Base-by-base conservation (phyloP, 78 protist genomes). In the Dictyostelium brefeldianum region DNA sequence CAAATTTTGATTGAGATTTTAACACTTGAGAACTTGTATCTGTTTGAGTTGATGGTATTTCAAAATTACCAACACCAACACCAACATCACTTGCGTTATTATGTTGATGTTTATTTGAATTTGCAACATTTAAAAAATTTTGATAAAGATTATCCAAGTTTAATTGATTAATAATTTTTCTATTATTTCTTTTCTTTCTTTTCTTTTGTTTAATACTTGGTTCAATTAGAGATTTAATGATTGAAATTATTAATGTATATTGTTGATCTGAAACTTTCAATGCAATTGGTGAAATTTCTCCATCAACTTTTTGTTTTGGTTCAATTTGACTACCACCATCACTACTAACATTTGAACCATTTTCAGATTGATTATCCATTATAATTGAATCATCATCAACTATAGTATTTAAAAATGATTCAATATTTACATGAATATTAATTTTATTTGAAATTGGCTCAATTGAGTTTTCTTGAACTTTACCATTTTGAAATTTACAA, bases 231-330 rank as follows among this genome's bases (percentile, higher is more conserved):
- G 83, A 77, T 73, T 87, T 87, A 17, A 87, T 77, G 78, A 87
- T 87, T 22, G 93, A 47, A n/a, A 87, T 77, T 4, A 78, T n/a
- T 15, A 87, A 70, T 17, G 47, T 77, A 50, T 87, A 87, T 50
- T 87, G 93, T 25, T 87, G 83, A 41, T 87, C 93, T 4, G 93
- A 75, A 5, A 87, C 77, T 48, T 77, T 77, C 5, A 87, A 29
- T 3, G 41, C 22, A 12, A 87, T 62, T 36, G 93, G 93, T 9
- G 80, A 50, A 18, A 77, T 48, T 56, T 87, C 93, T 29, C 93
- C 93, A 27, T 75, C 64, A 1, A 87, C 93, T 56, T 87, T 87
- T 87, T 87, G 93, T 43, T 77, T 74, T 17, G 93, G 84, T 50
- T 65, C 71, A 25, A 54, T 46, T 14, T 29, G 27, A 6, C 11